Evolutionary conservation across 805 yeast genomes (phyloP).

Genomic region (Candida ulmi): DNA sequence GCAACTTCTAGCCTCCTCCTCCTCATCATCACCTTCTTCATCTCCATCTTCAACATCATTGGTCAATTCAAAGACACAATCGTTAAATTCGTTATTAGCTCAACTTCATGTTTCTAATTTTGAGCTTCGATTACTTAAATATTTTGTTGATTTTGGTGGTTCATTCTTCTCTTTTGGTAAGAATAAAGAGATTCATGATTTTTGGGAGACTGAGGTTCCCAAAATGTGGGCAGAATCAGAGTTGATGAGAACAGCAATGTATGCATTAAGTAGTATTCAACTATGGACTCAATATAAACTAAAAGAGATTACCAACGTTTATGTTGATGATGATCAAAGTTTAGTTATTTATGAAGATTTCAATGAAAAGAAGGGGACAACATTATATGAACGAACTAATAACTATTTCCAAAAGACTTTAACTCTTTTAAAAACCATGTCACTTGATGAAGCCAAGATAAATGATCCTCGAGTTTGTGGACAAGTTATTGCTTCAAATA

Average conservation of each 20-base stretch:
- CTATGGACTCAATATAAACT: constrained; percentile 16
- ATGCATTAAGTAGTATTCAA: constrained; percentile 15
- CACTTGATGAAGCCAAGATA: not conserved
- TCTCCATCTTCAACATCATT: not conserved
- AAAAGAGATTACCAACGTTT: constrained; percentile 9
- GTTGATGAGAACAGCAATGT: constrained; percentile 13
- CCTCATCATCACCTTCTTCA: too few relatives aligned
- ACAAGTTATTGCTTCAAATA: constrained; percentile 11
- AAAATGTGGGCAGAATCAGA: constrained; percentile 13
- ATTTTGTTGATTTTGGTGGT: constrained; percentile 19
- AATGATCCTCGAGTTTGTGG: constrained; percentile 8
- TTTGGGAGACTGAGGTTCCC: constrained; percentile 17
- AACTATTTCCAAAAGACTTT: constrained; percentile 11
- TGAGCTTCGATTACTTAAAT: constrained; percentile 16
- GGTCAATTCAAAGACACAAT: not conserved
- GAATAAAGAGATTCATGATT: constrained; percentile 4
- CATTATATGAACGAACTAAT: constrained; percentile 11
- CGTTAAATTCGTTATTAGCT: constrained; percentile 15
- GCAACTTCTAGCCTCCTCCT: too few relatives aligned
- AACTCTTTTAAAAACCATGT: constrained; percentile 2
- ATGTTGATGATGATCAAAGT: constrained; percentile 11
- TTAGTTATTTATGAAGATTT: constrained; percentile 6
- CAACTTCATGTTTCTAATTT: constrained; percentile 13
- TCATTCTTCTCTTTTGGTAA: constrained; percentile 13
- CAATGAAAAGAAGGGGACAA: constrained; percentile 5